A percentile compares a stretch with the other conserved stretches of the same genome.
These are phyloP conservation scores for Tilletia setariae DNA, from an alignment of 1,284 basidiomycete species.

Conservation along the genomic window DNA sequence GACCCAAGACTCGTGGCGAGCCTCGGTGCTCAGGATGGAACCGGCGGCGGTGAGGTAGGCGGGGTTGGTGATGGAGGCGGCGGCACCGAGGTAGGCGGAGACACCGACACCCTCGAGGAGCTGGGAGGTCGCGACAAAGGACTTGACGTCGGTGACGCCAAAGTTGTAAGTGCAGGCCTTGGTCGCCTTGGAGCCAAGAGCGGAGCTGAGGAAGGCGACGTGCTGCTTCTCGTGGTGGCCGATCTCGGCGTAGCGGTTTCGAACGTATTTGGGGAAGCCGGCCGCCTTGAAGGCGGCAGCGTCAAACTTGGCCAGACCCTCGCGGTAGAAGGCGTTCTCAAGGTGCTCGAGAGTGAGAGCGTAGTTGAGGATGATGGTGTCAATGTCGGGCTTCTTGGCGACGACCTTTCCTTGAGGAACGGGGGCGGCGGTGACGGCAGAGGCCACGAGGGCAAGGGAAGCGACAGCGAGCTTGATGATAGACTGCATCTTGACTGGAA, in stretches of 20 bases:
- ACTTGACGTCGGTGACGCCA: constrained; percentile 53
- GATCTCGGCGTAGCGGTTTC: constrained; percentile 52
- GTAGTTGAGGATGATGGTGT: constrained; percentile 61
- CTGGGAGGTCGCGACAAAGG: constrained; percentile 62
- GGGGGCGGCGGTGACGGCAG: constrained; percentile 29
- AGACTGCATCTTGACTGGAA: no score
- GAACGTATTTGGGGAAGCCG: constrained; percentile 61
- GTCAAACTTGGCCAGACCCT: constrained; percentile 37
- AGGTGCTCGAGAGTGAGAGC: constrained; percentile 70
- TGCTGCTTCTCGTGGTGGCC: constrained; percentile 61
- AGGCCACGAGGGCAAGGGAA: constrained; percentile 33
- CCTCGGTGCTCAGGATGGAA: constrained; percentile 41
- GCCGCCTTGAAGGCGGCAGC: constrained; percentile 61
- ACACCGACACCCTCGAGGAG: constrained; percentile 64
- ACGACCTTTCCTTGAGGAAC: constrained; percentile 9
- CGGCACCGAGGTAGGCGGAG: constrained; percentile 63
- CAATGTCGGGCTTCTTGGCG: constrained; percentile 48
- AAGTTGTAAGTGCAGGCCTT: constrained; percentile 65
- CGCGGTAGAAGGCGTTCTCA: constrained; percentile 65
- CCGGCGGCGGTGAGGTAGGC: constrained; percentile 37
- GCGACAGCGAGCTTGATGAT: constrained; percentile 24
- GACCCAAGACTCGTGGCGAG: constrained; percentile 40
- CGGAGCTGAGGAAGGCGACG: constrained; percentile 59
- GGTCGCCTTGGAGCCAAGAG: constrained; percentile 62
- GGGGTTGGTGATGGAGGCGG: constrained; percentile 56